A percentile compares a stretch with the other conserved stretches of the same genome.
Conservation (phyloP, 2,329 filamentous ascomycete genomes). For the Alternaria brassicicola region DNA sequence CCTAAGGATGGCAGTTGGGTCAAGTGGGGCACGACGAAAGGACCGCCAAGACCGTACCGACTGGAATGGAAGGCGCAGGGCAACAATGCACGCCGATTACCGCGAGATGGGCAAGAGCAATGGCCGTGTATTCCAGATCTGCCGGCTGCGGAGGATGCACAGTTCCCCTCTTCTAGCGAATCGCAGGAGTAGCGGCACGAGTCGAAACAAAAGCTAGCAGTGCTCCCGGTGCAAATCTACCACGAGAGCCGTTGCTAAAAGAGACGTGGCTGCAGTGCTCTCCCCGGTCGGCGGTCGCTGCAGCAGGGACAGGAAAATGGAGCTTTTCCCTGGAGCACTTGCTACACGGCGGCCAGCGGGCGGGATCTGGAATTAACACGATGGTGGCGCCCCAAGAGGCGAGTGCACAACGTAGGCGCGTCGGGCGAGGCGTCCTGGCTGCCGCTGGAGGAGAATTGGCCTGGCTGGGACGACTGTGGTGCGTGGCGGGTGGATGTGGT, state of each 20-base stretch:
- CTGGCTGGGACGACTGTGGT: slow-evolving; percentile 14
- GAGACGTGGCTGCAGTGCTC: slow-evolving; percentile 45
- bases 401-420: slow-evolving; percentile 33
- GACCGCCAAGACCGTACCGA: slow-evolving; percentile 25
- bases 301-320: slow-evolving; percentile 27
- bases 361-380: slow-evolving; percentile 31
- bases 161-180: slow-evolving; percentile 26
- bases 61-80: slow-evolving; percentile 27
- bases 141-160: slow-evolving; percentile 20
- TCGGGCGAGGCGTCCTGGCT: slow-evolving; percentile 23
- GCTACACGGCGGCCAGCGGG: slow-evolving; percentile 31
- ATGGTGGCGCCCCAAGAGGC: slow-evolving; percentile 22
- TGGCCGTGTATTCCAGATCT: slow-evolving; percentile 4
- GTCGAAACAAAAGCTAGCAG: slow-evolving; percentile 35
- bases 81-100: background rate
- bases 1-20: slow-evolving; percentile 29
- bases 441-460: slow-evolving; percentile 20
- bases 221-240: slow-evolving; percentile 24
- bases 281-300: slow-evolving; percentile 18
- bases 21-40: slow-evolving; percentile 32
- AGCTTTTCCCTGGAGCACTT: slow-evolving; percentile 9
- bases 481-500: slow-evolving; percentile 28
- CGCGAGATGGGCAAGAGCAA: background rate
- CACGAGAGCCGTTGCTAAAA: slow-evolving; percentile 38
- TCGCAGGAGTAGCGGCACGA: slow-evolving; percentile 31